These are phyloP conservation scores for Xerocomellus amylosporus DNA, from an alignment of 768 basidiomycete genomes.

Conservation along the genomic window DNA sequence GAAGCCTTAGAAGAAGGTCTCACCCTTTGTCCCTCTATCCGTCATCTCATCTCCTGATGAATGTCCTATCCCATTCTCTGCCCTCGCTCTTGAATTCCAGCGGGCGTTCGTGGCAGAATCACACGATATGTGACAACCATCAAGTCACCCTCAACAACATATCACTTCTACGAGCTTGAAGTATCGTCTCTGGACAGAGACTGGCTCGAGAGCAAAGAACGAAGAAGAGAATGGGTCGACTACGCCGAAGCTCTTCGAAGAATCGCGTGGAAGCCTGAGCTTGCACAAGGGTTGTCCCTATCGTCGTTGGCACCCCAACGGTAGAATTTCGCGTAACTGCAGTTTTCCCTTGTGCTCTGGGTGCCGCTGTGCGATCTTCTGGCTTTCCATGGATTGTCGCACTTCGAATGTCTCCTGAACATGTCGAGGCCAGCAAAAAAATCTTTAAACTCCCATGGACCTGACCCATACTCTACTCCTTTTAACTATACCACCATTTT, in stretches of 20 bases:
- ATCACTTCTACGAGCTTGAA: conserved; percentile 90
- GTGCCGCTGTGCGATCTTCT: conserved; percentile 14
- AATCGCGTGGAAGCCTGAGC: conserved; percentile 82
- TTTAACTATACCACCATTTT: conserved; percentile 30
- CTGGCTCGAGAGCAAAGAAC: conserved; percentile 80
- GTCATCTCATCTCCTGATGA: conserved; percentile 71
- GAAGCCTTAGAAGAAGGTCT: conserved; percentile 97
- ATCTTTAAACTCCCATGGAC: conserved; percentile 23
- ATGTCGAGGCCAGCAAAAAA: conserved; percentile 15
- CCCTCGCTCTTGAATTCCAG: conserved; percentile 42
- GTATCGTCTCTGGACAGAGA: conserved; percentile 71
- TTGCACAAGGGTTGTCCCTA: conserved; percentile 69
- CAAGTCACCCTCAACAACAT: conserved; percentile 72
- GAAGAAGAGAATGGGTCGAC: conserved; percentile 85
- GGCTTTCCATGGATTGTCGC: conserved; percentile 8
- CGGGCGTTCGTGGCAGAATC: conserved; percentile 84
- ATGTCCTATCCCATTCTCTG: conserved; percentile 42
- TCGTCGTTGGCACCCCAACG: conserved; percentile 66
- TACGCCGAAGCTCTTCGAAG: conserved; percentile 74
- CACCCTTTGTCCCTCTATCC: conserved; percentile 75
- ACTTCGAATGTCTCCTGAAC: conserved; percentile 11
- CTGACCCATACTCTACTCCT: conserved; percentile 29
- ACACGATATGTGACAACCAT: conserved; percentile 84
- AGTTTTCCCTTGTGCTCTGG: conserved; percentile 1
- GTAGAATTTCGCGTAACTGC: conserved; percentile 29